Base-by-base conservation (phyloP, 208 protist species). In the Trypanosomatidae sp. region DNA sequence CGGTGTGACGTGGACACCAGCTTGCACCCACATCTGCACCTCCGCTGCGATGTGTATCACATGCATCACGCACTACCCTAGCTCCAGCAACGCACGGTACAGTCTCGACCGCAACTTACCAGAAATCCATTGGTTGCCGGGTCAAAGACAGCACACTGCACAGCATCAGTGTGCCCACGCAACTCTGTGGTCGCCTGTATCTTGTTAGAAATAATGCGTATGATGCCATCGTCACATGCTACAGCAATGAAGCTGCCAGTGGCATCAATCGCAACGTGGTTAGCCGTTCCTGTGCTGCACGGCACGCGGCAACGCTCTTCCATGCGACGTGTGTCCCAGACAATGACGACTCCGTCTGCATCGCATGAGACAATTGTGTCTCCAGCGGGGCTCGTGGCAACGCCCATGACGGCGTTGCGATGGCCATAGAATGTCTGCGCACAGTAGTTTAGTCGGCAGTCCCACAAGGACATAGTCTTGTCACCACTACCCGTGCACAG, bases 401-500 rank as follows among this genome's bases (percentile, higher is more conserved):
- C 11, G 30, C 11, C 11, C 30, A 35, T 35, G 30, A 94, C 78
- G 1, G 91, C 56, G 55, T 81, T 97, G 16, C 61, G 58, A 58
- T 98, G 95, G 6, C 96, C 96, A 61, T 95, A 97, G 58, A 98
- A 94, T 6, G 93, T 95, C 59, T 97, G 84, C 20, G 67, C 83
- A 43, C 84, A 94, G 33, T 89, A 81, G 47, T 92, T 95, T 23
- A 95, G 79, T 21, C 96, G 82, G 3, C 66, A 56, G 61, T 98
- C 96, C 96, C 96, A 98, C 5, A 98, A 55, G 19, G 92, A 96
- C 6, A 98, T 90, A 6, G 91, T 96, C 68, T 98, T 98, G 69
- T 98, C 96, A 2, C 84, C 93, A 48, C 88, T 96, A 42, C 73
- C 90, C 3, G 95, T 97, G 57, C 77, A 79, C 20, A 98, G 48